Percentiles rank a stretch among this genome's conserved stretches.
Conservation (phyloP, 1,139 yeast genomes). For the Yamadazyma sp. region DNA sequence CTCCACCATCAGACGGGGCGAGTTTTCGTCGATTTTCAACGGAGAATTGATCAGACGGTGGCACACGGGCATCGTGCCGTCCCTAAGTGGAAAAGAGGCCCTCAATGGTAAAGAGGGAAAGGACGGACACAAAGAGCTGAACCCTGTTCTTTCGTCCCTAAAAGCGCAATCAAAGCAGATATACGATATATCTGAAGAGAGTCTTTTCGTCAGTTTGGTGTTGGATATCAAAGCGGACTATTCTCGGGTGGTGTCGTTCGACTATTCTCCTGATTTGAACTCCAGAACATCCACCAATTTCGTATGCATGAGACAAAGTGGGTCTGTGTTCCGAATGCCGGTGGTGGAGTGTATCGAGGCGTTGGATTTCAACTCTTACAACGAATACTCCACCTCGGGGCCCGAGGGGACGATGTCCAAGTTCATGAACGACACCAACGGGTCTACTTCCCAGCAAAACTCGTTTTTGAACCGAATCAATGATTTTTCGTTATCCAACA, state of each 20-base stretch:
- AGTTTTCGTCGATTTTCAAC: conserved; percentile 76
- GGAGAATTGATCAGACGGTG: conserved; percentile 81
- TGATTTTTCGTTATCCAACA: conserved; percentile 20
- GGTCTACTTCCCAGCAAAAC: conserved; percentile 8
- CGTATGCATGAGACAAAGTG: conserved; percentile 88
- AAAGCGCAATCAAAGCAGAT: conserved; percentile 36
- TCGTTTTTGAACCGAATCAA: conserved; percentile 14
- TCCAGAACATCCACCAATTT: conserved; percentile 52
- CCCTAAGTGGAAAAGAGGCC: conserved; percentile 3
- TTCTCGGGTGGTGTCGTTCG: conserved; percentile 83
- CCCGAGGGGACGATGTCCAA: conserved; percentile 55
- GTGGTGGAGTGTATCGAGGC: conserved; percentile 68
- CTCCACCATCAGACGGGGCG: conserved; percentile 67
- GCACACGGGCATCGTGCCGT: conserved; percentile 64
- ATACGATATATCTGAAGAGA: conserved; percentile 44
- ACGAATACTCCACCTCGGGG: conserved; percentile 69
- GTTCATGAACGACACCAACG: conserved; percentile 26
- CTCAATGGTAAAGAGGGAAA: too few relatives aligned
- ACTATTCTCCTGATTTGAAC: conserved; percentile 63
- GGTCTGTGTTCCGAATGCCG: conserved; percentile 80
- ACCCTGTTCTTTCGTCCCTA: conserved; percentile 21
- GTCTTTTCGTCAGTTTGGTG: conserved; percentile 74
- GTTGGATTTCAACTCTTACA: conserved; percentile 65
- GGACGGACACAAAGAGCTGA: not conserved
- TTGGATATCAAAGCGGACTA: conserved; percentile 73